A percentile compares a stretch with the other conserved stretches of the same genome.
Evolutionary conservation across 352 stramenopile species (phyloP).

Genomic region (Pythium plurisporium): DNA sequence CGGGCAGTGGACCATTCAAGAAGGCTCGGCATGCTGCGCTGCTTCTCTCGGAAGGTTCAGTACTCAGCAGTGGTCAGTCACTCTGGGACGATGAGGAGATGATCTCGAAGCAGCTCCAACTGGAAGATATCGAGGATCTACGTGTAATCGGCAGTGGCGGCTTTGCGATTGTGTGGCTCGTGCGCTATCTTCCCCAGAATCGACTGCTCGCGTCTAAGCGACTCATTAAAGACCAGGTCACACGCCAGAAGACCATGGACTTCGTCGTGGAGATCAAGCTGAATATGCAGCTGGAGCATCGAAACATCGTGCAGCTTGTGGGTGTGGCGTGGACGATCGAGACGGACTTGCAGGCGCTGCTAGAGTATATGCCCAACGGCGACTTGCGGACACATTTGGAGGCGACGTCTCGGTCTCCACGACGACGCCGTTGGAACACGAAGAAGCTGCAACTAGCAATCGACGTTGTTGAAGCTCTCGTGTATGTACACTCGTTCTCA

Average conservation of each 20-base stretch:
- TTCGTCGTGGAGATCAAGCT: slow-evolving; percentile 80
- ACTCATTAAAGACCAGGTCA: slow-evolving; percentile 22
- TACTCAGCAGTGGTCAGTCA: slow-evolving; percentile 17
- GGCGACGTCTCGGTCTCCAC: slow-evolving; percentile 1
- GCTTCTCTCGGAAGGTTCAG: neutral
- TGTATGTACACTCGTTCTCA: slow-evolving; percentile 43
- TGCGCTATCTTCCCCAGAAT: neutral
- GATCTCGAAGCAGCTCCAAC: slow-evolving; percentile 38
- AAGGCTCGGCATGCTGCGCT: slow-evolving; percentile 2
- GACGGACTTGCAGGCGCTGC: slow-evolving; percentile 49
- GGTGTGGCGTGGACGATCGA: slow-evolving; percentile 63
- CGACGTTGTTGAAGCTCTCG: slow-evolving; percentile 41
- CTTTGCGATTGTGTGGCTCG: neutral
- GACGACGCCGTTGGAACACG: neutral
- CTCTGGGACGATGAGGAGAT: slow-evolving; percentile 58
- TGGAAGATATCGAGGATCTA: slow-evolving; percentile 49
- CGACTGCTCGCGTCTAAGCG: neutral
- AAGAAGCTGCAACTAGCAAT: slow-evolving; percentile 38
- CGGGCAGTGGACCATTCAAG: slow-evolving; percentile 1
- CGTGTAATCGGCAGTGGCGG: neutral
- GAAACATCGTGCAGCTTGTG: slow-evolving; percentile 58
- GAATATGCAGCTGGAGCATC: slow-evolving; percentile 49
- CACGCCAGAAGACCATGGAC: slow-evolving; percentile 30
- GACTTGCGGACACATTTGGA: slow-evolving; percentile 51
- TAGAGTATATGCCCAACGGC: slow-evolving; percentile 63